Base-by-base conservation (phyloP, 2,329 filamentous ascomycete species). In the Shiraia bambusicola region DNA sequence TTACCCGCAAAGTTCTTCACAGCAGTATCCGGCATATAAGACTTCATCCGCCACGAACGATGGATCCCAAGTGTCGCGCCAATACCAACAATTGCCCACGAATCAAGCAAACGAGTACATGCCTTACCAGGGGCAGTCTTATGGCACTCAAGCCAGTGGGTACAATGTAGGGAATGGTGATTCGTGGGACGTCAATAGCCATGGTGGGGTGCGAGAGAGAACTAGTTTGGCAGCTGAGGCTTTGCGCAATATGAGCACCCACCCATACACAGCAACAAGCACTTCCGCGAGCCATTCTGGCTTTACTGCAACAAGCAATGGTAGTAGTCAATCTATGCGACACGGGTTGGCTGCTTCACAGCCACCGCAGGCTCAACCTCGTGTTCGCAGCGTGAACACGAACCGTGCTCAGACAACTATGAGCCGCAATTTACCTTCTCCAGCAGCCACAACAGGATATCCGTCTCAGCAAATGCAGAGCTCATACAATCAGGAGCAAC, bases 171-270 rank as follows among this genome's bases (percentile, higher is more conserved):
- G 36, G 10, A 61, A 62, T 29, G 54, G 55, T 13, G 49, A 39
- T 15, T 43, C 50, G 3, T 61, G 61, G 64, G 48, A 38, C 15
- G 42, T 46, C 12, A 58, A 35, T 33, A 58, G 34, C 38, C 62
- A 65, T 56, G 55, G 52, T 11, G 50, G 40, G 7, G 53, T 50
- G 15, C 49, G 50, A 4, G 61, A 65, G 37, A 57, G 54, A 9
- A 60, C 58, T 6, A 62, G 50, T 30, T 45, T 55, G 16, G 64
- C 64, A 22, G 63, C 65, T 22, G 61, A 69, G 42, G 62, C 61
- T 14, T 38, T 67, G 32, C 56, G 44, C 30, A 64, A 61, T 26
- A 62, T 67, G 56, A 66, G 63, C 54, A 67, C 57, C 32, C 56
- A 53, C 4, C 34, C 50, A 7, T 63, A 65, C 40, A 48, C 52